phyloP scores from a whole-genome alignment of 1,284 basidiomycete species.

The Mixia osmundae region DNA sequence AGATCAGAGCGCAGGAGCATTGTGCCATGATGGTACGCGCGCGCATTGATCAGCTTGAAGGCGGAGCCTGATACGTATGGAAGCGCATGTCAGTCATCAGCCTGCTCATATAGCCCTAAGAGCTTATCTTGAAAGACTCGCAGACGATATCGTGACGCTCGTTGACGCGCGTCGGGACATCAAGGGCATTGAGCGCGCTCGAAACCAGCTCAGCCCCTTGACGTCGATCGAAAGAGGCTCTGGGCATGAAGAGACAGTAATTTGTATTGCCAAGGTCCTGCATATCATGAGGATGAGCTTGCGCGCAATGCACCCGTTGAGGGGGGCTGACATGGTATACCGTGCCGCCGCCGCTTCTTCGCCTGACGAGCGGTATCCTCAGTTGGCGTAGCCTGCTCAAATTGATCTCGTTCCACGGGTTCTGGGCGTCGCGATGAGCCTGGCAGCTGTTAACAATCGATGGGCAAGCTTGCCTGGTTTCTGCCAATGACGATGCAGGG shows the following conservation, averaged over 20 bases:
- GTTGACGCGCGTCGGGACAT: slow-evolving; percentile 52
- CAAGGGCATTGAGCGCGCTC: slow-evolving; percentile 46
- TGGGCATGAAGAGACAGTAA: slow-evolving; percentile 77
- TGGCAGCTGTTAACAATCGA: neutral
- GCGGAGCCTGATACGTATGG: slow-evolving; percentile 80
- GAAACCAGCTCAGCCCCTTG: slow-evolving; percentile 56
- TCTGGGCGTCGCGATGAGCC: slow-evolving; percentile 28
- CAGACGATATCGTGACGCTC: slow-evolving; percentile 77
- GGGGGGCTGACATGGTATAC: slow-evolving; percentile 59
- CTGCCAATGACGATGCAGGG: slow-evolving; percentile 87
- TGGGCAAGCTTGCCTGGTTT: slow-evolving; percentile 37
- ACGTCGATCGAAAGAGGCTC: slow-evolving; percentile 52
- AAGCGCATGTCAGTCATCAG: neutral
- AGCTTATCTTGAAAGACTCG: slow-evolving; percentile 56
- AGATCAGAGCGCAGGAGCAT: slow-evolving; percentile 78
- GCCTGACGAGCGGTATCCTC: slow-evolving; percentile 54
- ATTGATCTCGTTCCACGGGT: slow-evolving; percentile 94
- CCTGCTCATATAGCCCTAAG: slow-evolving; percentile 2
- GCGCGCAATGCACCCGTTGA: neutral
- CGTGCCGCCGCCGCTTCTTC: slow-evolving; percentile 86
- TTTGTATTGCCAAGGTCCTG: slow-evolving; percentile 95
- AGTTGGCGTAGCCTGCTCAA: slow-evolving; percentile 30
- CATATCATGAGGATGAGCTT: slow-evolving; percentile 1
- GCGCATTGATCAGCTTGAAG: slow-evolving; percentile 74
- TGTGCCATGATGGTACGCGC: slow-evolving; percentile 97